Conservation (phyloP, 176 grass and related monocot genomes). For the Carex pumila region DNA sequence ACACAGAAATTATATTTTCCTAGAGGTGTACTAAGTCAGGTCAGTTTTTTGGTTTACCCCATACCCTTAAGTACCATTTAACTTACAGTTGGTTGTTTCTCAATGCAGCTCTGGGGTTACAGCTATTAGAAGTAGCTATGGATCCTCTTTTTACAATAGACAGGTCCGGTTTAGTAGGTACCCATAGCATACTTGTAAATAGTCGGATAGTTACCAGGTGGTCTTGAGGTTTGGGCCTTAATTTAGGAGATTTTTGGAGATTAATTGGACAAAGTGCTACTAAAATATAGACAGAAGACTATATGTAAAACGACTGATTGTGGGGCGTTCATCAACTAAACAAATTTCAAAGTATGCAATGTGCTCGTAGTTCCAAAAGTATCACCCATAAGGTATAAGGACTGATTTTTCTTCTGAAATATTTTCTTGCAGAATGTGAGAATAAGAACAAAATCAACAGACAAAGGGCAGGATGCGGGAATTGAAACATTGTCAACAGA, state of each 20-base stretch:
- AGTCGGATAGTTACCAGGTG: not conserved
- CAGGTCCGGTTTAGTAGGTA: not conserved
- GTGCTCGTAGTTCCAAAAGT: not conserved
- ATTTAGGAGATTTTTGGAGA: not conserved
- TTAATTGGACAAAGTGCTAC: not conserved
- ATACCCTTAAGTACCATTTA: not conserved
- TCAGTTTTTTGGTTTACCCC: not conserved
- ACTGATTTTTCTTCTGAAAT: not conserved
- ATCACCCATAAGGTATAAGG: not conserved
- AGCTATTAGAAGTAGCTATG: not conserved
- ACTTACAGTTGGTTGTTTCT: not conserved
- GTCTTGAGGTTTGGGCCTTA: not conserved
- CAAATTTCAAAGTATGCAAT: not conserved
- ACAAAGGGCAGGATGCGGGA: not conserved
- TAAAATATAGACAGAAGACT: not conserved
- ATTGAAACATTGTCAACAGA: not conserved
- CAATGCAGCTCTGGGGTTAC: not conserved
- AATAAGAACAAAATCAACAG: not conserved
- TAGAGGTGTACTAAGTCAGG: not conserved
- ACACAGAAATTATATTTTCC: not conserved
- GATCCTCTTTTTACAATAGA: not conserved
- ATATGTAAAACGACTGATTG: not conserved
- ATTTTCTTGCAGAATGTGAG: not conserved
- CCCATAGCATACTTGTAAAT: not conserved
- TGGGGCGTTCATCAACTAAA: not conserved